These are phyloP conservation scores for Pleurostoma richardsiae DNA, from an alignment of 2,329 filamentous ascomycete species.

Conservation along the genomic window DNA sequence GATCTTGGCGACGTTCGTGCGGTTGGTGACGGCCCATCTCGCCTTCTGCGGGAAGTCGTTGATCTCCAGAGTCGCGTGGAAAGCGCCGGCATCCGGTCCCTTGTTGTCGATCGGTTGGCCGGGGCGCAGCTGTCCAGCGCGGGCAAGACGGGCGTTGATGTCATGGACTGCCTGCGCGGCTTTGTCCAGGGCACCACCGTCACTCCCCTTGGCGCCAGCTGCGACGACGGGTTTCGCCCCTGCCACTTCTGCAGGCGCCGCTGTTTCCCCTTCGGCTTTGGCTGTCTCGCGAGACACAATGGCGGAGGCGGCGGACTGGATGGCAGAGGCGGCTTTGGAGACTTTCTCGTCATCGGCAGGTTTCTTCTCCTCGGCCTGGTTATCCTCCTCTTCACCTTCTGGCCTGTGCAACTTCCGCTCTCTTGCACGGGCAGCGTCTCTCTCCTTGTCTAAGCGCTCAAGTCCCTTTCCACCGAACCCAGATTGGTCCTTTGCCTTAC, in stretches of 20 bases:
- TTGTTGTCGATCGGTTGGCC: conserved; percentile 98
- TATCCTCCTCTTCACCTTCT: conserved; percentile 72
- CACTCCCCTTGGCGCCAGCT: conserved; percentile 24
- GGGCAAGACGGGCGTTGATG: conserved; percentile 86
- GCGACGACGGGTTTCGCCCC: conserved; percentile 17
- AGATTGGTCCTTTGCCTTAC: conserved; percentile 82
- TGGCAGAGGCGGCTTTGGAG: conserved; percentile 61
- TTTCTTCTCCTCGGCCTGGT: conserved; percentile 60
- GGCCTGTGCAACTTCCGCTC: conserved; percentile 88
- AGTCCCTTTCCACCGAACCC: conserved; percentile 95
- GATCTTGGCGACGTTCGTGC: conserved; percentile 97
- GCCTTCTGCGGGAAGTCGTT: conserved; percentile 99
- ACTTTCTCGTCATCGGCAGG: conserved; percentile 63
- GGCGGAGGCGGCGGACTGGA: conserved; percentile 56
- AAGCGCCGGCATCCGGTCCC: conserved; percentile 92
- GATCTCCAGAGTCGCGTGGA: conserved; percentile 96
- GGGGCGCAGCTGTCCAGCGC: conserved; percentile 81
- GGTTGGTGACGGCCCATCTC: conserved; percentile 96
- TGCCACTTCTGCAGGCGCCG: conserved; percentile 21
- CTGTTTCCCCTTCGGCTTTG: conserved; percentile 33
- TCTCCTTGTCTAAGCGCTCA: conserved; percentile 84
- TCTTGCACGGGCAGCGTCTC: conserved; percentile 78
- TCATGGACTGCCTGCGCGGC: conserved; percentile 85
- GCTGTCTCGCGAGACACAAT: conserved; percentile 48
- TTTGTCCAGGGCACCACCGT: conserved; percentile 66